Evolutionary conservation across 148 eudicot genomes (phyloP).

Genomic region (Persicaria tinctoria): DNA sequence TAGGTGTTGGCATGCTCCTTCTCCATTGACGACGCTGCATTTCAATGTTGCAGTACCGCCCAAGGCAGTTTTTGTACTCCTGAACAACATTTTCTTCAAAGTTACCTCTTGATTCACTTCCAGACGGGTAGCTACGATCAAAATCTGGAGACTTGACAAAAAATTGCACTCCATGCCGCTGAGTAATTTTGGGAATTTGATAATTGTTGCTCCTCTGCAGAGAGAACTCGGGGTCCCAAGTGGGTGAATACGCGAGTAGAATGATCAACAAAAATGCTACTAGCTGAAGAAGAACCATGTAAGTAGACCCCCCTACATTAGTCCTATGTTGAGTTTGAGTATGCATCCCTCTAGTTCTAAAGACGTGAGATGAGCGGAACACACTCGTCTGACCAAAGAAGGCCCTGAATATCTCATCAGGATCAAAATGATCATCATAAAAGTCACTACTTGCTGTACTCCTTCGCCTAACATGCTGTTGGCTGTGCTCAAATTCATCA

Average conservation of each 20-base stretch:
- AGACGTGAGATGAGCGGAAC: conserved; percentile 53
- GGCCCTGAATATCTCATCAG: conserved; percentile 85
- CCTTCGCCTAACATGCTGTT: conserved; percentile 58
- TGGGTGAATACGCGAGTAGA: conserved; percentile 75
- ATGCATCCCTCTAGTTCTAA: conserved; percentile 54
- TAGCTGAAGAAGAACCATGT: conserved; percentile 68
- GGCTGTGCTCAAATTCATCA: conserved; percentile 73
- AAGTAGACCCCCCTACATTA: conserved; percentile 50
- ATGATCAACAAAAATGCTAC: conserved; percentile 71
- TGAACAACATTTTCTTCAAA: conserved; percentile 61
- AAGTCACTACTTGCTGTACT: conserved; percentile 47
- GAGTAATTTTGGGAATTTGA: conserved; percentile 54
- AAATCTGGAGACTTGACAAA: conserved; percentile 68
- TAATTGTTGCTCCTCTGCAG: conserved; percentile 71
- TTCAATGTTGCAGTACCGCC: conserved; percentile 85
- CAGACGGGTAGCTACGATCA: conserved; percentile 68
- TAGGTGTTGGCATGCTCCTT: conserved; percentile 79
- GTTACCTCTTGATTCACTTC: conserved; percentile 53
- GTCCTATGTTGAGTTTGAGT: conserved; percentile 45
- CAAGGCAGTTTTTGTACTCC: conserved; percentile 80
- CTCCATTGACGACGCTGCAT: conserved; percentile 94
- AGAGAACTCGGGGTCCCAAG: conserved; percentile 89
- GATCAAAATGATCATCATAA: conserved; percentile 69
- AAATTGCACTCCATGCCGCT: conserved; percentile 60
- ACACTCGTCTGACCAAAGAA: conserved; percentile 72